Evolutionary conservation across 495 filamentous ascomycete genomes (phyloP).

Genomic region (Extremus antarcticus): DNA sequence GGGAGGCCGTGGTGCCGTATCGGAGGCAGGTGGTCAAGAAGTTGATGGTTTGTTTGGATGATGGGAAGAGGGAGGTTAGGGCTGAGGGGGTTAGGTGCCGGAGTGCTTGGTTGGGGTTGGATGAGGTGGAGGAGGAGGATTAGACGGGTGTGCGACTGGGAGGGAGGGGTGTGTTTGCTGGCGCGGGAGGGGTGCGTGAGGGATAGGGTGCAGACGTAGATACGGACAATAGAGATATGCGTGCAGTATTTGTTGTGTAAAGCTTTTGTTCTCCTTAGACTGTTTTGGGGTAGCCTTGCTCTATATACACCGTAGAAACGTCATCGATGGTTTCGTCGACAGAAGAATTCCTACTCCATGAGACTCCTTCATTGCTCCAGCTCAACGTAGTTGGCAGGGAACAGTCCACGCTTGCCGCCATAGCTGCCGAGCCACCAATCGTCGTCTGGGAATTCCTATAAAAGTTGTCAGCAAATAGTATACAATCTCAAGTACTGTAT

Average conservation of each 20-base stretch:
- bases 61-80: conserved; percentile 55
- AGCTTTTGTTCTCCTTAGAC: no score
- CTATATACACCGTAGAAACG: no score
- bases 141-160: conserved; percentile 1
- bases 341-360: no score
- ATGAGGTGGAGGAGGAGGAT: conserved; percentile 43
- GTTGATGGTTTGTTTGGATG: conserved; percentile 49
- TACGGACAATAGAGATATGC: no score
- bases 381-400: conserved; percentile 46
- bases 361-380: conserved; percentile 26
- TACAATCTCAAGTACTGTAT: conserved; percentile 6
- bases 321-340: no score
- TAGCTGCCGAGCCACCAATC: conserved; percentile 97
- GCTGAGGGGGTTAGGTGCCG: conserved; percentile 59
- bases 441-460: conserved; percentile 91
- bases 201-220: no score
- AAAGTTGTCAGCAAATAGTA: conserved; percentile 11
- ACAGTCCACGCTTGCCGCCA: conserved; percentile 69
- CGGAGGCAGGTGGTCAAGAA: conserved; percentile 45
- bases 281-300: no score
- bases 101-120: conserved; percentile 54
- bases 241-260: no score
- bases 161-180: no score
- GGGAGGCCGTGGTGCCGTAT: conserved; percentile 44
- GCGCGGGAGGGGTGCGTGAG: no score